Evolutionary conservation across 495 filamentous ascomycete species (phyloP).

Genomic region (Staphylotrichum longicolle): DNA sequence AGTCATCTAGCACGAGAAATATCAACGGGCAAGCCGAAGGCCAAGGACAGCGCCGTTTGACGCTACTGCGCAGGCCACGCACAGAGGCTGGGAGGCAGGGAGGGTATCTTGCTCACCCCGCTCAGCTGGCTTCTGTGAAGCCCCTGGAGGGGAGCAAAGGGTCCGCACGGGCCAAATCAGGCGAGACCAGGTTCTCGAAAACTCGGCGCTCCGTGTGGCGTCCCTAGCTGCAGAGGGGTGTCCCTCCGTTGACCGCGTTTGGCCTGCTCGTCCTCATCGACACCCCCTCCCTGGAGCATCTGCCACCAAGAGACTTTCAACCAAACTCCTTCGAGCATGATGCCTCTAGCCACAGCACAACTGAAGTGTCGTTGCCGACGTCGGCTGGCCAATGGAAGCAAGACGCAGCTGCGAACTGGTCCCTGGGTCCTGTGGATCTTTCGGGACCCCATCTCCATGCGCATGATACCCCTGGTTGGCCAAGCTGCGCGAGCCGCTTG

Average conservation of each 20-base stretch:
- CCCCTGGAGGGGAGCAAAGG: background rate
- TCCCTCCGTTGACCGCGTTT: background rate
- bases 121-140: too few species aligned
- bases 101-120: too few species aligned
- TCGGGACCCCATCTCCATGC: conserved; percentile 1
- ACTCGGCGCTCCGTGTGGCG: conserved; percentile 20
- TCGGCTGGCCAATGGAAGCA: conserved; percentile 10
- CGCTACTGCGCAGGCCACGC: too few species aligned
- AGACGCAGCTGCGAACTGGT: conserved; percentile 1
- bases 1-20: too few species aligned
- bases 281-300: background rate
- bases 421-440: background rate
- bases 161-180: conserved; percentile 13
- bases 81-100: too few species aligned
- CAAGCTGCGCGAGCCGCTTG: background rate
- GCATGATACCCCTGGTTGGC: background rate
- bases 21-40: too few species aligned
- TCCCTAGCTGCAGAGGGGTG: conserved; percentile 14
- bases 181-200: conserved; percentile 14
- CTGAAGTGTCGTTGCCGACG: background rate
- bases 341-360: background rate
- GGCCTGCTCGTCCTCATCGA: background rate
- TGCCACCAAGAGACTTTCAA: conserved; percentile 1
- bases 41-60: too few species aligned
- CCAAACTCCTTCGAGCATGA: background rate